These are phyloP conservation scores for Irpex rosettiformis DNA, from an alignment of 1,284 basidiomycete species.

Conservation along the genomic window DNA sequence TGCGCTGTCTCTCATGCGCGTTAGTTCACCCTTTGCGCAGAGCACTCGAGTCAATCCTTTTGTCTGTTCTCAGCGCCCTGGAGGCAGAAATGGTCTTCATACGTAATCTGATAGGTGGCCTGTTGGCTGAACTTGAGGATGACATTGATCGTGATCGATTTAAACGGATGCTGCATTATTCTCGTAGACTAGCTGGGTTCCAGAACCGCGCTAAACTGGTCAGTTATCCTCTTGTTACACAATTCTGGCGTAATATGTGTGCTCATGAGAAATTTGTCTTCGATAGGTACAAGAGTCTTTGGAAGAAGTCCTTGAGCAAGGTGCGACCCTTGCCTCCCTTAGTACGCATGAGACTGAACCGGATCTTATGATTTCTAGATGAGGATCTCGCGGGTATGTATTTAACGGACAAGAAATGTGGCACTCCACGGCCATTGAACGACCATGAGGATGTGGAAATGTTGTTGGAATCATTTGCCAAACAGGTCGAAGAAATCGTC, in stretches of 20 bases:
- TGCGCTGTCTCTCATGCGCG: conserved; percentile 17
- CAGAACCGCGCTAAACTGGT: conserved; percentile 86
- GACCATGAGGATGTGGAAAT: conserved; percentile 95
- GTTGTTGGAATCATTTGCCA: conserved; percentile 89
- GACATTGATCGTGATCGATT: conserved; percentile 93
- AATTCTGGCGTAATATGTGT: conserved; percentile 1
- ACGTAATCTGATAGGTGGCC: conserved; percentile 79
- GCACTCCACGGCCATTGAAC: conserved; percentile 49
- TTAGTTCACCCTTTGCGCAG: conserved; percentile 37
- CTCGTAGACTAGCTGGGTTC: conserved; percentile 80
- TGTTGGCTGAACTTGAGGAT: conserved; percentile 89
- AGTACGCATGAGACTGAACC: conserved; percentile 2
- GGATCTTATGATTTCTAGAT: conserved; percentile 43
- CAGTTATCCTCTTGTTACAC: conserved; percentile 3
- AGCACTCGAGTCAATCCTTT: conserved; percentile 85
- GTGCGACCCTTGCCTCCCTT: conserved; percentile 35
- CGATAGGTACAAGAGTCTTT: conserved; percentile 80
- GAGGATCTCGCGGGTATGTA: conserved; percentile 94
- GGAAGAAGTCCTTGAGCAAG: conserved; percentile 88
- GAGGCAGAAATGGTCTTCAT: conserved; percentile 94
- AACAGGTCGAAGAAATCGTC: conserved; percentile 95
- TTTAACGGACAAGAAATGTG: conserved; percentile 75
- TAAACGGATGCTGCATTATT: conserved; percentile 87
- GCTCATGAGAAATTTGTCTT: conserved; percentile 1
- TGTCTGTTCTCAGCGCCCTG: conserved; percentile 85